Evolutionary conservation across 176 grass and related monocot genomes (phyloP).

Genomic region (Cymbopogon citratus): DNA sequence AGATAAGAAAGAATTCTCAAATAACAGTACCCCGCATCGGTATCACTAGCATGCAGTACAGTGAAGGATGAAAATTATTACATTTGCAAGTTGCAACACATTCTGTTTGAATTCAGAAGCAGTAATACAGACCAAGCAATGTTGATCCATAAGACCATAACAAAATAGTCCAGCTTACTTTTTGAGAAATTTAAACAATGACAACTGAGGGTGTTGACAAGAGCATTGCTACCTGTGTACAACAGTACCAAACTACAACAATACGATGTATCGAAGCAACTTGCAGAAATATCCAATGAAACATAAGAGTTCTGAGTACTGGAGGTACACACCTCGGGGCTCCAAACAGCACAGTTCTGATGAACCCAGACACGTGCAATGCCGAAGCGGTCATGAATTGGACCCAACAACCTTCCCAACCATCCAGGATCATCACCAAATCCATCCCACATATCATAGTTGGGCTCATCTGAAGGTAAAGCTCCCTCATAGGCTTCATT

Average conservation of each 20-base stretch:
- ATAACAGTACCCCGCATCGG: not conserved
- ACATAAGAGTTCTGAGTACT: conserved; percentile 3
- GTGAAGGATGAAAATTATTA: not conserved
- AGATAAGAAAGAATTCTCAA: conserved; percentile 13
- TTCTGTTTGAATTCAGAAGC: conserved; percentile 6
- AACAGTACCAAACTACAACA: conserved; percentile 14
- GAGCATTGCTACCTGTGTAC: not conserved
- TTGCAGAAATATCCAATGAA: not conserved
- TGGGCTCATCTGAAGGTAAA: conserved; percentile 82
- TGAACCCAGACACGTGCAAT: conserved; percentile 95
- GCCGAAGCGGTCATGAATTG: conserved; percentile 77
- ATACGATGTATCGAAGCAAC: not conserved
- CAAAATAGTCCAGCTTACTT: not conserved
- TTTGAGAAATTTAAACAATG: conserved; percentile 9
- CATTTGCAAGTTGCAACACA: conserved; percentile 1
- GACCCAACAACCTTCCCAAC: conserved; percentile 86
- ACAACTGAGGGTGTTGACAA: not conserved
- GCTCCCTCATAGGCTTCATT: conserved; percentile 85
- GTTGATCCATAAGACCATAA: not conserved
- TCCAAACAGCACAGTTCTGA: conserved; percentile 99
- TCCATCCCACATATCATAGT: conserved; percentile 92
- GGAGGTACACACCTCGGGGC: conserved; percentile 61
- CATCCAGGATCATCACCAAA: conserved; percentile 90
- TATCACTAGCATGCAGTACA: conserved; percentile 17
- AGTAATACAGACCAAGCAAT: conserved; percentile 12